Conservation (phyloP, 805 yeast species). For the Candida germanica region DNA sequence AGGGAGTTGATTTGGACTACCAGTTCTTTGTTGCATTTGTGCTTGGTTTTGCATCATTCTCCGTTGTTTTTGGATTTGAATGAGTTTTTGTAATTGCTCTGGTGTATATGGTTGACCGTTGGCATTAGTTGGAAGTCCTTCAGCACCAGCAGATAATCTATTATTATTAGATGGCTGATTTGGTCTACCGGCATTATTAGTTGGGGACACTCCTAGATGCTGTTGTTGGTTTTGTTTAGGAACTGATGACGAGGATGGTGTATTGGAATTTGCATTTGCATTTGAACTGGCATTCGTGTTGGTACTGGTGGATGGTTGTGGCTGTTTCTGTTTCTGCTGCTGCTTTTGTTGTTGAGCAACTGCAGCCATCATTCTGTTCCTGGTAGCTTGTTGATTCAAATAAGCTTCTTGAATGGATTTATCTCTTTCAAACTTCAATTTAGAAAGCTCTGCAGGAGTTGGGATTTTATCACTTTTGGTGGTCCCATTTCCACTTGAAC, state of each 20-base stretch:
- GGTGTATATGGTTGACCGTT: slow-evolving; percentile 57
- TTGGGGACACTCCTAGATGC: slow-evolving; percentile 6
- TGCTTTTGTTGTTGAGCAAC: slow-evolving; percentile 35
- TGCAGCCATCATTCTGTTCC: slow-evolving; percentile 42
- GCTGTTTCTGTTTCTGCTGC: slow-evolving; percentile 13
- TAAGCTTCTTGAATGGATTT: slow-evolving; percentile 77
- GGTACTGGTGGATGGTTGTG: not conserved
- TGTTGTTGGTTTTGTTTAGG: not conserved
- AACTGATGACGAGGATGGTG: not conserved
- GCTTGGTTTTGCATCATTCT: slow-evolving; percentile 45
- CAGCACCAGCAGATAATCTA: slow-evolving; percentile 16
- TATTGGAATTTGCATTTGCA: not conserved
- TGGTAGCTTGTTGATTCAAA: slow-evolving; percentile 43
- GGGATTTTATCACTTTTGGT: slow-evolving; percentile 43
- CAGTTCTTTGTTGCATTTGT: slow-evolving; percentile 19
- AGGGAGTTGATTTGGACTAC: not conserved
- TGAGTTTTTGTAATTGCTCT: slow-evolving; percentile 58
- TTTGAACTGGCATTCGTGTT: no score
- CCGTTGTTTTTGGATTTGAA: slow-evolving; percentile 51
- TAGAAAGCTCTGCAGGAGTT: slow-evolving; percentile 81
- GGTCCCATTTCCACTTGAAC: not conserved
- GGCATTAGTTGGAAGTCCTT: slow-evolving; percentile 40
- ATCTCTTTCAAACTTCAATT: slow-evolving; percentile 81
- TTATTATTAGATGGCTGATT: not conserved
- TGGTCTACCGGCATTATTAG: slow-evolving; percentile 4